A percentile compares a stretch with the other conserved stretches of the same genome.
These are phyloP conservation scores for Tricholoma saponaceum DNA, from an alignment of 768 basidiomycete genomes.

Conservation along the genomic window DNA sequence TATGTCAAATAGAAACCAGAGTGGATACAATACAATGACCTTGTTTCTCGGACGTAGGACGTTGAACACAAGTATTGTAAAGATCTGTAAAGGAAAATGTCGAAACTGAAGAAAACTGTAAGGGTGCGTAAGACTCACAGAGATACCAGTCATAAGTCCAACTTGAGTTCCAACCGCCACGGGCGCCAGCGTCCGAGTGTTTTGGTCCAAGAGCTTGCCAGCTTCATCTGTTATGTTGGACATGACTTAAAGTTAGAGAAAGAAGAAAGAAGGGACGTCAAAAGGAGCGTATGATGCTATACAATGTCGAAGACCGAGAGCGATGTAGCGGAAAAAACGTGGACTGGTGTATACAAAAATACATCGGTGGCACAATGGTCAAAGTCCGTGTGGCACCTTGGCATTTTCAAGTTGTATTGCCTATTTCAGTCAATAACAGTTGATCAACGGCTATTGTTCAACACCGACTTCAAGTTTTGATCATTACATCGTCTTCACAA, in stretches of 20 bases:
- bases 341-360: constrained; percentile 1
- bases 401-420: too few species aligned
- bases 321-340: constrained; percentile 8
- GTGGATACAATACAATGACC: constrained; percentile 32
- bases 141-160: constrained; percentile 65
- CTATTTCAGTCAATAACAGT: not conserved
- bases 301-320: not conserved
- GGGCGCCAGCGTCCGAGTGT: constrained; percentile 70
- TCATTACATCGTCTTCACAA: not conserved
- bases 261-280: constrained; percentile 5
- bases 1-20: constrained; percentile 8
- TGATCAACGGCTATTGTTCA: constrained; percentile 7
- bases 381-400: not conserved
- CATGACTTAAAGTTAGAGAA: constrained; percentile 21
- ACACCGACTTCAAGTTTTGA: not conserved
- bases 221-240: constrained; percentile 32
- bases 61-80: constrained; percentile 76
- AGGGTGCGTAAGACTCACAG: constrained; percentile 42
- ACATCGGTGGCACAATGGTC: too few species aligned
- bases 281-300: constrained; percentile 10
- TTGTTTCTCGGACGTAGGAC: constrained; percentile 85
- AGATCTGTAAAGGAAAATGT: constrained; percentile 35
- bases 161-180: constrained; percentile 78
- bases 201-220: constrained; percentile 35
- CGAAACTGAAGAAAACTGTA: constrained; percentile 3